Conservation (phyloP, 345 rosid genomes). For the Kernera saxatilis region DNA sequence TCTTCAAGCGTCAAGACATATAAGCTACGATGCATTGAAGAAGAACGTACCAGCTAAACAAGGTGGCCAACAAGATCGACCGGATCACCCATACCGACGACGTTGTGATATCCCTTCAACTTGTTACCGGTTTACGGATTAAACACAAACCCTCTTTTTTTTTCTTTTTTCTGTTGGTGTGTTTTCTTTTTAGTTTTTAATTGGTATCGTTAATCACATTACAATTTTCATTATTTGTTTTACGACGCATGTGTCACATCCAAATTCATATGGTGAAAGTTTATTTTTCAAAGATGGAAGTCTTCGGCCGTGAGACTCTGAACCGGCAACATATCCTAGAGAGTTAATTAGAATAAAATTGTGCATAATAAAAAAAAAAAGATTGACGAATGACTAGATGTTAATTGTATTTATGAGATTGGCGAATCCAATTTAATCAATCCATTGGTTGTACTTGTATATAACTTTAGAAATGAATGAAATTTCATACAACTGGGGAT, state of each 20-base stretch:
- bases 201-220: background rate
- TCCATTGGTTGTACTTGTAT: background rate
- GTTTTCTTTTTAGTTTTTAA: background rate
- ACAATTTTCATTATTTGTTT: background rate
- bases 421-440: background rate
- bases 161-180: background rate
- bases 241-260: background rate
- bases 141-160: background rate
- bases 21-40: constrained; percentile 34
- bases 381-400: too few relatives aligned
- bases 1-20: constrained; percentile 2
- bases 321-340: background rate
- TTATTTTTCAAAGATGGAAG: too few relatives aligned
- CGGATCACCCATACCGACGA: constrained; percentile 34
- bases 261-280: background rate
- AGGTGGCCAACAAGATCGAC: background rate
- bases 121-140: constrained; percentile 26
- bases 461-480: background rate
- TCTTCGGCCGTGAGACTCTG: too few relatives aligned
- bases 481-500: background rate
- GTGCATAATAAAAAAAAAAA: too few relatives aligned
- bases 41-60: constrained; percentile 9
- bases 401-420: too few relatives aligned
- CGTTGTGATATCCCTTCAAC: constrained; percentile 28
- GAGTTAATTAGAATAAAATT: too few relatives aligned